phyloP scores from a whole-genome alignment of 1,284 basidiomycete species.

The Phlebopus sp. region DNA sequence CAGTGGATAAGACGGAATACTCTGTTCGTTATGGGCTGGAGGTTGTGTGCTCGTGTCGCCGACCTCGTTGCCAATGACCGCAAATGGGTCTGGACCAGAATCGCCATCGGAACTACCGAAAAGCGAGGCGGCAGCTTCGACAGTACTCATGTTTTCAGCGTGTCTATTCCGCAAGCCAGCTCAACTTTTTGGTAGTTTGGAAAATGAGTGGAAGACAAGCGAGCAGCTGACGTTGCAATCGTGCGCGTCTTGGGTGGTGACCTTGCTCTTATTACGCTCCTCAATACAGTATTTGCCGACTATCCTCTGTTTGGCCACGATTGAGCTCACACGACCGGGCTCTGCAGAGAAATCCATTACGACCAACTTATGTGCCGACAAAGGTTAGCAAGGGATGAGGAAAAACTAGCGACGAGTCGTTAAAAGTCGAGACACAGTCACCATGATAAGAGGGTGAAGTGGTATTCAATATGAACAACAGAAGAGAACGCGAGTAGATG shows the following conservation, averaged over 20 bases:
- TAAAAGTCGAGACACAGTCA: conserved; percentile 7
- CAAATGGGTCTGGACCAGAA: conserved; percentile 61
- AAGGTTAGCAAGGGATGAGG: neutral
- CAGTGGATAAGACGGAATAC: conserved; percentile 19
- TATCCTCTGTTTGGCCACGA: conserved; percentile 27
- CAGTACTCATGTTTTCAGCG: conserved; percentile 52
- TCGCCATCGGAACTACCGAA: conserved; percentile 65
- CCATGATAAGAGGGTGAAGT: conserved; percentile 12
- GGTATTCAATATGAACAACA: conserved; percentile 30
- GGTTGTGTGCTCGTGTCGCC: conserved; percentile 24
- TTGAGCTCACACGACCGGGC: conserved; percentile 11
- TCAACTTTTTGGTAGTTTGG: conserved; percentile 17
- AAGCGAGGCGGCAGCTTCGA: conserved; percentile 75
- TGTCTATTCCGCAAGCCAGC: conserved; percentile 19
- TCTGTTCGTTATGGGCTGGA: conserved; percentile 22
- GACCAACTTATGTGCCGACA: conserved; percentile 15
- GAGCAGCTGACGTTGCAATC: conserved; percentile 12
- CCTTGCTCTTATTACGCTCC: neutral
- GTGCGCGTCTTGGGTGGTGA: neutral
- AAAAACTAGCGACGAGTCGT: neutral
- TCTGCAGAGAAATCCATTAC: conserved; percentile 4
- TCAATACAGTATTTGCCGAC: conserved; percentile 2
- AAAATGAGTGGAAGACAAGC: conserved; percentile 6
- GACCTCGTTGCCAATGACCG: conserved; percentile 48
- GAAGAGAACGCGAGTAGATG: conserved; percentile 23